Evolutionary conservation across 805 yeast species (phyloP).

Genomic region (Yueomyces sp.): DNA sequence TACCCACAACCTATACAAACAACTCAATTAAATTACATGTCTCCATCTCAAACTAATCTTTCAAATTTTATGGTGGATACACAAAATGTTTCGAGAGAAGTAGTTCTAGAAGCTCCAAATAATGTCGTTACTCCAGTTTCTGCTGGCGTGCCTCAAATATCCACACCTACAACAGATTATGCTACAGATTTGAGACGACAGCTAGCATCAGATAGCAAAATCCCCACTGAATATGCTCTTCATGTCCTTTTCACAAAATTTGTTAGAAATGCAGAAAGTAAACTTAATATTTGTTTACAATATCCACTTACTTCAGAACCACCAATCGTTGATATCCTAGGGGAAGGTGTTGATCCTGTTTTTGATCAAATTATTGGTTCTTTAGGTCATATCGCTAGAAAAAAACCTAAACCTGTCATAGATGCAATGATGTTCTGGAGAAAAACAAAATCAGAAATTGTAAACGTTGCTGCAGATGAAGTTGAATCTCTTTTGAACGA

Average conservation of each 20-base stretch:
- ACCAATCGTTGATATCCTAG: conserved; percentile 60
- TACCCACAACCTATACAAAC: not conserved
- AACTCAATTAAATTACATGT: not conserved
- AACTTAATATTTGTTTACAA: conserved; percentile 57
- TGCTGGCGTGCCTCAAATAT: too few relatives aligned
- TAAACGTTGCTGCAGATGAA: conserved; percentile 46
- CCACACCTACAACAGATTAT: conserved; percentile 13
- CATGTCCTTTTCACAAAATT: conserved; percentile 93
- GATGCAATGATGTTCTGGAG: conserved; percentile 99
- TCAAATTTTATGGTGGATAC: too few relatives aligned
- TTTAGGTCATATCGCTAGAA: conserved; percentile 78
- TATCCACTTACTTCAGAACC: conserved; percentile 58
- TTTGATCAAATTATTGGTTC: conserved; percentile 81
- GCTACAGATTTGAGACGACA: conserved; percentile 23
- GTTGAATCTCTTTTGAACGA: conserved; percentile 31
- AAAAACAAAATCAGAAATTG: conserved; percentile 79
- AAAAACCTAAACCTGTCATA: conserved; percentile 88
- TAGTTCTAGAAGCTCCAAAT: too few relatives aligned
- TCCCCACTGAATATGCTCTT: conserved; percentile 81
- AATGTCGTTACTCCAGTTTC: too few relatives aligned
- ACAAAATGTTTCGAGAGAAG: too few relatives aligned
- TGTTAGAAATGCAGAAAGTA: conserved; percentile 85
- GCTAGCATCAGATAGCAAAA: conserved; percentile 42
- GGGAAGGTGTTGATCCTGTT: conserved; percentile 74
- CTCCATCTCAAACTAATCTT: too few relatives aligned